Conservation (phyloP, 2,329 filamentous ascomycete genomes). For the Aspergillus glaucus region DNA sequence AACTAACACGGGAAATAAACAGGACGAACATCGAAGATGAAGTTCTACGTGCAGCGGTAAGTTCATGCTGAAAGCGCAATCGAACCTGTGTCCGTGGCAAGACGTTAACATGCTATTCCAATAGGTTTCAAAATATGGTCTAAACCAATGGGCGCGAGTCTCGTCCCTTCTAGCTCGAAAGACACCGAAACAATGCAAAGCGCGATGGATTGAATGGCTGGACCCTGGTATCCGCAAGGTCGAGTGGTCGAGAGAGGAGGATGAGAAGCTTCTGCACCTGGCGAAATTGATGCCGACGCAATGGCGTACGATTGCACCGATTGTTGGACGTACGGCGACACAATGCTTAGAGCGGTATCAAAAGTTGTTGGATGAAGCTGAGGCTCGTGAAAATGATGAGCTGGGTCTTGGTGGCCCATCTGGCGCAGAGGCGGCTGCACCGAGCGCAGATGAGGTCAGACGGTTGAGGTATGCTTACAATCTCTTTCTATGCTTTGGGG, state of each 20-base stretch:
- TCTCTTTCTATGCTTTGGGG: conserved; percentile 1
- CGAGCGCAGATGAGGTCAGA: conserved; percentile 86
- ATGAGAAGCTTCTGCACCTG: conserved; percentile 92
- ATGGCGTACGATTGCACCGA: conserved; percentile 96
- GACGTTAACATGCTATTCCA: neutral
- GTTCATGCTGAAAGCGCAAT: conserved; percentile 4
- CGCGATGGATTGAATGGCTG: conserved; percentile 96
- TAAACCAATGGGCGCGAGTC: conserved; percentile 97
- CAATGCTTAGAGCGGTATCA: conserved; percentile 97
- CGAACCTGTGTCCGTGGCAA: neutral
- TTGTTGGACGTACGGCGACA: conserved; percentile 91
- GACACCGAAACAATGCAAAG: conserved; percentile 98
- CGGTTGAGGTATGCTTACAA: conserved; percentile 53
- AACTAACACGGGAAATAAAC: conserved; percentile 3
- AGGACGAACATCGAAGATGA: conserved; percentile 76
- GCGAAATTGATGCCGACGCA: conserved; percentile 98
- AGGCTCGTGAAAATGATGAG: conserved; percentile 75
- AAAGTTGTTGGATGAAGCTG: conserved; percentile 90
- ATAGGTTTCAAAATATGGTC: conserved; percentile 76
- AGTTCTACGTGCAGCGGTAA: conserved; percentile 82
- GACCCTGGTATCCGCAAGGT: conserved; percentile 97
- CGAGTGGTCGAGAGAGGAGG: conserved; percentile 97
- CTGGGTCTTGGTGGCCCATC: conserved; percentile 72
- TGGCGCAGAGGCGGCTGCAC: conserved; percentile 78
- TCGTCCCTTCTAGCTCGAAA: conserved; percentile 95